Conservation (phyloP, 2,329 filamentous ascomycete genomes). For the Calonectria multiphialidica region DNA sequence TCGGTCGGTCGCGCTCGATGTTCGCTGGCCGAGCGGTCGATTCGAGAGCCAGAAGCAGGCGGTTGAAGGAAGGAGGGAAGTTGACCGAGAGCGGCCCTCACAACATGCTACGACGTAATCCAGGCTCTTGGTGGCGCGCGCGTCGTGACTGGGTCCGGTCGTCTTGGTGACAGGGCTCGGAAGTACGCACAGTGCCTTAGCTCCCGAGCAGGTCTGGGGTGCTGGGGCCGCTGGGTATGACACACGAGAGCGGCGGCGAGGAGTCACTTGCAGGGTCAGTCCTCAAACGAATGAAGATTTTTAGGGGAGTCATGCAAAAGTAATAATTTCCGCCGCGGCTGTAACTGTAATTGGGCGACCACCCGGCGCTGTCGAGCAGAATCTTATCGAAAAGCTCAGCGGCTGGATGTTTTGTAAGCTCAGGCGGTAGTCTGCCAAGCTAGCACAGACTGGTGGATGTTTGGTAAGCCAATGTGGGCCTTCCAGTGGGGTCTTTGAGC, state of each 20-base stretch:
- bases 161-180: slow-evolving; percentile 7
- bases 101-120: slow-evolving; percentile 23
- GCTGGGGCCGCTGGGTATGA: neutral
- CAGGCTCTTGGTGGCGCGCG: slow-evolving; percentile 21
- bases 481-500: neutral
- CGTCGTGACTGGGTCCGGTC: slow-evolving; percentile 3
- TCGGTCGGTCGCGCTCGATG: slow-evolving; percentile 40
- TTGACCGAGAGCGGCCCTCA: neutral
- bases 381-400: slow-evolving; percentile 17
- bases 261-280: neutral
- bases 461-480: slow-evolving; percentile 8
- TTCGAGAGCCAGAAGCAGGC: neutral
- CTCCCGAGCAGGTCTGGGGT: neutral
- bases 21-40: slow-evolving; percentile 7
- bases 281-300: neutral
- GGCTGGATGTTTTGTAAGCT: slow-evolving; percentile 19
- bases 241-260: slow-evolving; percentile 8
- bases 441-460: slow-evolving; percentile 21
- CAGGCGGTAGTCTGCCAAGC: slow-evolving; percentile 6
- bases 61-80: neutral
- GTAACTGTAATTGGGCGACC: slow-evolving; percentile 23
- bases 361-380: slow-evolving; percentile 16
- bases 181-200: neutral
- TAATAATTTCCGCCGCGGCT: neutral
- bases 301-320: neutral